Evolutionary conservation across 192 early-diverging fungal genomes (phyloP).

Genomic region (Allomyces macrogynus): DNA sequence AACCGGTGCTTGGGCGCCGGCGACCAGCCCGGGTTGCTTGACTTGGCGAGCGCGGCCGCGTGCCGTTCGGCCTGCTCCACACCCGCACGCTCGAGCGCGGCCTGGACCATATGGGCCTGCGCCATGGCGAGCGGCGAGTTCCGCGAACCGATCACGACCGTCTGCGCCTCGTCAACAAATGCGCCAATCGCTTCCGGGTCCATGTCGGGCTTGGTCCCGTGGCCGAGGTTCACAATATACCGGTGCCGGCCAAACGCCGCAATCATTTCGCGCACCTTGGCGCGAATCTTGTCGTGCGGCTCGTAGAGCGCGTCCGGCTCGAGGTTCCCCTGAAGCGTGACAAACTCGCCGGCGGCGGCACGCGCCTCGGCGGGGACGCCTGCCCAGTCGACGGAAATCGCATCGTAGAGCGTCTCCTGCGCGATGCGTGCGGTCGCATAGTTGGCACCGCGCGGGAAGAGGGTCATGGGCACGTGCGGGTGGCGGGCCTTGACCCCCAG

Average conservation of each 20-base stretch:
- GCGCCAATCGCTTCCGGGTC: constrained; percentile 46
- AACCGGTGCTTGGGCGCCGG: constrained; percentile 23
- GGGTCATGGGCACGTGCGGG: constrained; percentile 56
- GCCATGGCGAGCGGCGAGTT: constrained; percentile 75
- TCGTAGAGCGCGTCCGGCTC: constrained; percentile 74
- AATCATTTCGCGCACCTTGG: constrained; percentile 57
- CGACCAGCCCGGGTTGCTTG: background rate
- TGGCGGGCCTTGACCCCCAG: constrained; percentile 40
- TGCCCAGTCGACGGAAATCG: constrained; percentile 83
- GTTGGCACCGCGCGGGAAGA: constrained; percentile 86
- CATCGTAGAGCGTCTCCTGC: constrained; percentile 49
- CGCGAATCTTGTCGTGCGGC: constrained; percentile 45
- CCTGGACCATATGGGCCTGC: constrained; percentile 55
- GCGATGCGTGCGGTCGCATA: constrained; percentile 56
- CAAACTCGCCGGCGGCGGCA: constrained; percentile 22
- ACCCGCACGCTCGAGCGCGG: constrained; percentile 16
- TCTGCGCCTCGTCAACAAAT: constrained; percentile 28
- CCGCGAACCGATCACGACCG: constrained; percentile 44
- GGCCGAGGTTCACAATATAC: constrained; percentile 91
- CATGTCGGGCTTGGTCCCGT: constrained; percentile 79
- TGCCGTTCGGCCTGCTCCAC: constrained; percentile 24
- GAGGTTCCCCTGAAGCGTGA: constrained; percentile 86
- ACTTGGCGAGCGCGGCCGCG: constrained; percentile 2
- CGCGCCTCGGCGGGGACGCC: constrained; percentile 45
- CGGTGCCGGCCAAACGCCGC: constrained; percentile 44